Conservation (phyloP, 768 basidiomycete species). For the Phallus indusiatus region DNA sequence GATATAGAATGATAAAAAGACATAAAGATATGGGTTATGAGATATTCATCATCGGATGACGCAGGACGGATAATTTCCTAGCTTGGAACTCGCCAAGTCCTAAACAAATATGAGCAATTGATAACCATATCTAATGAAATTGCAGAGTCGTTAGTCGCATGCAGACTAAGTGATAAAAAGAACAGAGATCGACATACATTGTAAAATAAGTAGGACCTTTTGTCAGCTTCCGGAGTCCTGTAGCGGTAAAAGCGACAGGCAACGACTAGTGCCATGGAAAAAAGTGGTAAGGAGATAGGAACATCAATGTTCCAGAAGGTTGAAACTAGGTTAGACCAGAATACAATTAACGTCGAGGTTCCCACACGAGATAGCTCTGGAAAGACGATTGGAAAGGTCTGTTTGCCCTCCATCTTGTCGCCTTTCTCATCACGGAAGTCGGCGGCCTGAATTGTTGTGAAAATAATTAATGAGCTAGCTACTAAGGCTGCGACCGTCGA, state of each 20-base stretch:
- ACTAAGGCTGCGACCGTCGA: slow-evolving; percentile 14
- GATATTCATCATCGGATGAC: slow-evolving; percentile 3
- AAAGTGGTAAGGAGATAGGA: slow-evolving; percentile 6
- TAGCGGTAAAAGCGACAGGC: slow-evolving; percentile 15
- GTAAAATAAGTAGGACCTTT: slow-evolving; percentile 20
- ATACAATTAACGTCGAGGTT: slow-evolving; percentile 8
- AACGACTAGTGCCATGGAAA: slow-evolving; percentile 11
- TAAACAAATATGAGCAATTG: slow-evolving; percentile 6
- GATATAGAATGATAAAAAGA: neutral
- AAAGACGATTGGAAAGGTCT: slow-evolving; percentile 19
- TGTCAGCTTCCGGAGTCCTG: slow-evolving; percentile 14
- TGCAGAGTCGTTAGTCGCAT: neutral
- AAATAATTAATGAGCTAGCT: slow-evolving; percentile 22
- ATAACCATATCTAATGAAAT: slow-evolving; percentile 3
- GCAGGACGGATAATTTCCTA: neutral
- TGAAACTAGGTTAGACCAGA: slow-evolving; percentile 7
- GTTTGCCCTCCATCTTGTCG: slow-evolving; percentile 21
- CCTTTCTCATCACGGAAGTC: slow-evolving; percentile 26
- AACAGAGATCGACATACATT: slow-evolving; percentile 16
- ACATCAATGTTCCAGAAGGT: slow-evolving; percentile 11
- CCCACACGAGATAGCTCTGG: slow-evolving; percentile 11
- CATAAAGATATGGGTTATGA: slow-evolving; percentile 2
- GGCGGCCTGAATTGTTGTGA: slow-evolving; percentile 29
- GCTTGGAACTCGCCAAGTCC: slow-evolving; percentile 3
- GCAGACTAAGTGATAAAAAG: neutral